phyloP scores from a whole-genome alignment of 2,329 filamentous ascomycete species.

The Aureobasidium sp. region DNA sequence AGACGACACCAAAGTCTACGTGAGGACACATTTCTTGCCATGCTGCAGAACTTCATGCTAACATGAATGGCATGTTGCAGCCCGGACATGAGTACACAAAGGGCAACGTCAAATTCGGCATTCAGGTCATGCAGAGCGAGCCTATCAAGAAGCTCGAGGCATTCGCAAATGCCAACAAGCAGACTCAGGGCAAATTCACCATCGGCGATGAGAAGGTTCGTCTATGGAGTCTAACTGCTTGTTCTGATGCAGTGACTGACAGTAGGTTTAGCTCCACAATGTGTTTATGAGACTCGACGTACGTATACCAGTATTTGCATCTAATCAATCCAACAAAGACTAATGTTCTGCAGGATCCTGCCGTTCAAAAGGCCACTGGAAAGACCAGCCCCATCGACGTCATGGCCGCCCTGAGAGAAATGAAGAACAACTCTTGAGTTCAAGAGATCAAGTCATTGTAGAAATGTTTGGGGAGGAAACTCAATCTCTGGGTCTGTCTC shows the following conservation, averaged over 20 bases:
- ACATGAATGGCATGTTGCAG: conserved; percentile 36
- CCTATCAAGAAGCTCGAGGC: conserved; percentile 68
- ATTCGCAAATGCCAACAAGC: conserved; percentile 70
- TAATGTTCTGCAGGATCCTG: conserved; percentile 55
- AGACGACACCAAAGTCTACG: conserved; percentile 86
- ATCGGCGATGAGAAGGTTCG: conserved; percentile 92
- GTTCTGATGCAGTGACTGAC: neutral
- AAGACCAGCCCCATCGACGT: conserved; percentile 74
- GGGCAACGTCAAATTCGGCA: conserved; percentile 81
- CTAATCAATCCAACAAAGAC: neutral
- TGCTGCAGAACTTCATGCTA: neutral
- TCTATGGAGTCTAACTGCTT: neutral
- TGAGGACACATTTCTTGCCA: conserved; percentile 37
- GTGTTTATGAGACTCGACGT: conserved; percentile 89
- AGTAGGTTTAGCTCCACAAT: conserved; percentile 55
- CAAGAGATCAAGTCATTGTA: too few species aligned
- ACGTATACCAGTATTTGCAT: conserved; percentile 32
- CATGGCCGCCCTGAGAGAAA: conserved; percentile 76
- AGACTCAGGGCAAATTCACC: conserved; percentile 93
- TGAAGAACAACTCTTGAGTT: conserved; percentile 70
- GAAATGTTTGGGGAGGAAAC: too few species aligned
- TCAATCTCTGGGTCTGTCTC: too few species aligned
- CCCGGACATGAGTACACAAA: conserved; percentile 99
- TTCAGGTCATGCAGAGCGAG: conserved; percentile 67
- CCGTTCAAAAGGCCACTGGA: conserved; percentile 76